These are phyloP conservation scores for Orbilia ellipsospora DNA, from an alignment of 2,329 filamentous ascomycete genomes.

Conservation along the genomic window DNA sequence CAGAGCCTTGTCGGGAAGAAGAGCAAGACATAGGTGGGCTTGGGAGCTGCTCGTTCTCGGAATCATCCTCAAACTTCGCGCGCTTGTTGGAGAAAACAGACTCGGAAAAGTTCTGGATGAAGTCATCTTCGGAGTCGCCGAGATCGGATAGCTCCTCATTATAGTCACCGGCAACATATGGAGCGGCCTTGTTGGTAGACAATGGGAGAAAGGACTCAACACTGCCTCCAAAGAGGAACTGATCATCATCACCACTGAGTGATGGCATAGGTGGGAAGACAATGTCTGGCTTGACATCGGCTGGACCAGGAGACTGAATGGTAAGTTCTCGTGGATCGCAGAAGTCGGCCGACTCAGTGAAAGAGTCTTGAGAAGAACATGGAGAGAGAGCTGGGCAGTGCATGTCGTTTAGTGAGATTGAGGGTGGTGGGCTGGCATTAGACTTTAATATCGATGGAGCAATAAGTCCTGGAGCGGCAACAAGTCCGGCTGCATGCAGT, in stretches of 20 bases:
- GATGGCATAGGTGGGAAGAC: conserved; percentile 57
- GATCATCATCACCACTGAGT: conserved; percentile 57
- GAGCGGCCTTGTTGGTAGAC: conserved; percentile 41
- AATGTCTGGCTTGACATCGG: conserved; percentile 57
- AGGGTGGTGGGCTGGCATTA: conserved; percentile 57
- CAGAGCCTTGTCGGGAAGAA: conserved; percentile 53
- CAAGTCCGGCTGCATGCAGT: conserved; percentile 28
- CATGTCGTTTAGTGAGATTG: conserved; percentile 56
- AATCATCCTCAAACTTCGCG: conserved; percentile 49
- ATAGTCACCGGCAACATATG: conserved; percentile 54
- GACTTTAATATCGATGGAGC: conserved; percentile 56
- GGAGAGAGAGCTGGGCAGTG: conserved; percentile 59
- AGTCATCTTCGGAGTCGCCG: conserved; percentile 52
- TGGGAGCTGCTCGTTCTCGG: conserved; percentile 52
- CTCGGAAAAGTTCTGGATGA: conserved; percentile 54
- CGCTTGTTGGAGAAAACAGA: conserved; percentile 54
- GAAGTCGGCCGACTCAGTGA: conserved; percentile 56
- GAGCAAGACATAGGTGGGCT: conserved; percentile 54
- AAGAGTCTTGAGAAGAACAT: conserved; percentile 58
- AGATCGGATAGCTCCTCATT: conserved; percentile 53
- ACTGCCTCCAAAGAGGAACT: conserved; percentile 56
- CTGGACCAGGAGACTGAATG: conserved; percentile 58
- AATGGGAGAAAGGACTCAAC: conserved; percentile 53
- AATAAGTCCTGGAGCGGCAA: conserved; percentile 40
- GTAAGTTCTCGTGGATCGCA: conserved; percentile 59